Percentiles rank a stretch among this genome's conserved stretches.
These are phyloP conservation scores for Solanum tarijense DNA, from an alignment of 257 asterid species.

Conservation along the genomic window DNA sequence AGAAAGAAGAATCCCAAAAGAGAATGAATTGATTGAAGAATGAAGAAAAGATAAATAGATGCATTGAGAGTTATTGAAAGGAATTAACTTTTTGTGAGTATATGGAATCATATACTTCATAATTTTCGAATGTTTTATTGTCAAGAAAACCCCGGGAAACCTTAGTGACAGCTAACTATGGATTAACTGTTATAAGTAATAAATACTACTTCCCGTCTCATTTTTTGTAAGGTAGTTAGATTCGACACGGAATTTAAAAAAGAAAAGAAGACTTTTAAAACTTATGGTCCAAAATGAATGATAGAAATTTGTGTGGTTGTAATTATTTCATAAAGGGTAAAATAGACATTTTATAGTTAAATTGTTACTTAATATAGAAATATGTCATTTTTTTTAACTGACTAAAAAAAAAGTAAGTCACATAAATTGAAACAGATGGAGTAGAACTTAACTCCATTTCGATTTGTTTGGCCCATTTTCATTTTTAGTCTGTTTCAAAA, in stretches of 20 bases:
- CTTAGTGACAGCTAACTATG: neutral
- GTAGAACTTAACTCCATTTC: neutral
- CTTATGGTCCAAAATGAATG: too few species aligned
- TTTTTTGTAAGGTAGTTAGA: too few species aligned
- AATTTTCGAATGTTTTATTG: neutral
- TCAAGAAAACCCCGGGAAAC: conserved; percentile 5
- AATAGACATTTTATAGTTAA: too few species aligned
- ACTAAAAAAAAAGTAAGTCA: too few species aligned
- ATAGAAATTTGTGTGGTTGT: too few species aligned
- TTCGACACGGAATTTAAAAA: rapidly evolving
- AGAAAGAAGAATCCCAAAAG: neutral
- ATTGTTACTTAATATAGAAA: too few species aligned
- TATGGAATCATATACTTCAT: neutral
- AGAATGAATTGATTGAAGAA: neutral
- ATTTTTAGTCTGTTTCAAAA: too few species aligned
- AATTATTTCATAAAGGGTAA: too few species aligned
- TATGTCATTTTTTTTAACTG: too few species aligned
- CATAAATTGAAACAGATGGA: too few species aligned
- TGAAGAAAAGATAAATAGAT: neutral
- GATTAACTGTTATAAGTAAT: neutral
- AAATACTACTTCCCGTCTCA: neutral
- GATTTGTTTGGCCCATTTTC: too few species aligned
- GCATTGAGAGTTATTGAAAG: neutral
- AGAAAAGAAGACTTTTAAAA: too few species aligned
- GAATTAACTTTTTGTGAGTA: neutral